Conservation (phyloP, 306 rosid genomes). For the Cucurbita ficifolia region DNA sequence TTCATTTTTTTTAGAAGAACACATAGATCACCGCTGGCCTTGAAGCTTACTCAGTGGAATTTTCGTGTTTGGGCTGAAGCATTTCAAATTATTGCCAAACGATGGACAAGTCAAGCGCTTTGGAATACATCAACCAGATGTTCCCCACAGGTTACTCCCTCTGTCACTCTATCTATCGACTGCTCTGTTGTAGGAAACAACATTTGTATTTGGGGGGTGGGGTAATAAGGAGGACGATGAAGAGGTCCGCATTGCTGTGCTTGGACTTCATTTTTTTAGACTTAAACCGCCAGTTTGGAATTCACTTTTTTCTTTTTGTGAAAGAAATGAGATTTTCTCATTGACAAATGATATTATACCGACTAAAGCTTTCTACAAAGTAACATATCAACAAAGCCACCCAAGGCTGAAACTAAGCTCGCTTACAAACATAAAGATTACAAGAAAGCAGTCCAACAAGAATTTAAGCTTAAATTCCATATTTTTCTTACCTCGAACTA, state of each 20-base stretch:
- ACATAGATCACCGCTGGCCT: not conserved
- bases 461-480: not conserved
- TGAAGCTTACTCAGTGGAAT: not conserved
- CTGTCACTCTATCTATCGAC: not conserved
- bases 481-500: not conserved
- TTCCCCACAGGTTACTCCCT: conserved; percentile 67
- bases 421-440: not conserved
- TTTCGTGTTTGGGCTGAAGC: not conserved
- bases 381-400: not conserved
- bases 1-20: no score
- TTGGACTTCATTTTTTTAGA: not conserved
- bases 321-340: not conserved
- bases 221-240: not conserved
- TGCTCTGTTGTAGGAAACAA: not conserved
- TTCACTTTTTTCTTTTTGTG: not conserved
- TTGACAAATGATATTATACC: no score
- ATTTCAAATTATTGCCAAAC: conserved; percentile 6
- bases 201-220: not conserved
- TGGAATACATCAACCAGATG: conserved; percentile 96
- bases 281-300: not conserved
- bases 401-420: not conserved
- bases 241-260: not conserved
- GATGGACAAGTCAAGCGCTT: conserved; percentile 92
- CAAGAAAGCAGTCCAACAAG: not conserved
- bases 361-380: no score